These are phyloP conservation scores for Byssochlamys sp. DNA, from an alignment of 2,329 filamentous ascomycete species.

Conservation along the genomic window DNA sequence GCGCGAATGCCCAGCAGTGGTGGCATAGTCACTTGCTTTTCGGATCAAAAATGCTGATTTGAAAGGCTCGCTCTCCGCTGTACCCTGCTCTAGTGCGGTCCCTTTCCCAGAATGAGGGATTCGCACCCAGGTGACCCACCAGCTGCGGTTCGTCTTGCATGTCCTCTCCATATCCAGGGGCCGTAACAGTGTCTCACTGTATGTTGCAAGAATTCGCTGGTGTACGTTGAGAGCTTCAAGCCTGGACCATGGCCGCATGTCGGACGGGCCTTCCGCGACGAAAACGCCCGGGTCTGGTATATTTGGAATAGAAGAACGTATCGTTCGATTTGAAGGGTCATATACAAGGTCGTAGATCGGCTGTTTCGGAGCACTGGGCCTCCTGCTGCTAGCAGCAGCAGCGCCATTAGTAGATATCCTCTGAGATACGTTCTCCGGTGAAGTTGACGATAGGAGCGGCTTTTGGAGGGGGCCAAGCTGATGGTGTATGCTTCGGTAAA, in stretches of 20 bases:
- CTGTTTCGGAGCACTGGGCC: conserved; percentile 22
- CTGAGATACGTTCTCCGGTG: conserved; percentile 30
- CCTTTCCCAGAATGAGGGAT: conserved; percentile 24
- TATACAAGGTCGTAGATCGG: conserved; percentile 53
- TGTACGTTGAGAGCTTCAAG: conserved; percentile 55
- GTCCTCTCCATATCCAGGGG: conserved; percentile 48
- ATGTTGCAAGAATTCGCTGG: conserved; percentile 49
- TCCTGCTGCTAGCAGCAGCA: conserved; percentile 22
- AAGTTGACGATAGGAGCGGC: conserved; percentile 38
- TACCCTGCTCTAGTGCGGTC: neutral
- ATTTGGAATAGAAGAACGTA: conserved; percentile 55
- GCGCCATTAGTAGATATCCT: conserved; percentile 27
- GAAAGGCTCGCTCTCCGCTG: neutral
- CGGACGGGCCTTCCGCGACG: conserved; percentile 7
- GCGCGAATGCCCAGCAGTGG: conserved; percentile 22
- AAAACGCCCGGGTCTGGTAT: conserved; percentile 46
- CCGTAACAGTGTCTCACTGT: conserved; percentile 41
- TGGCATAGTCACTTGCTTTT: conserved; percentile 34
- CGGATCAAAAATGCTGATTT: conserved; percentile 40
- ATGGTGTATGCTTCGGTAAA: conserved; percentile 41
- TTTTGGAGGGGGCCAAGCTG: conserved; percentile 41
- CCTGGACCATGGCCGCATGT: conserved; percentile 37
- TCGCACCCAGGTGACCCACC: conserved; percentile 60
- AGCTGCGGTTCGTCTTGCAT: conserved; percentile 54
- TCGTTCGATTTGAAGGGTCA: conserved; percentile 48